phyloP scores from a whole-genome alignment of 2,329 filamentous ascomycete genomes.

The Monilinia fructicola region DNA sequence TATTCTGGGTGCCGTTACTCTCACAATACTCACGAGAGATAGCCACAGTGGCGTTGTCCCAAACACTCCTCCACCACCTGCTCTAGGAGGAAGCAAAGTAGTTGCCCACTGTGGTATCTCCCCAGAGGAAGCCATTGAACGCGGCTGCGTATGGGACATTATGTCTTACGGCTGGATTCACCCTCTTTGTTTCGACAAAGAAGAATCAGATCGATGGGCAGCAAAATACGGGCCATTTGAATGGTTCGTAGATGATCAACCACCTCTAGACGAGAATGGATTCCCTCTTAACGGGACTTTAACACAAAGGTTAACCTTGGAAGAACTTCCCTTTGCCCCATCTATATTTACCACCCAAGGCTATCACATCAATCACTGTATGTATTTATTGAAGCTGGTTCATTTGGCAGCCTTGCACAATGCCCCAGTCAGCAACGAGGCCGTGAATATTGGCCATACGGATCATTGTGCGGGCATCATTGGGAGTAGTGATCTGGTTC shows the following conservation, averaged over 20 bases:
- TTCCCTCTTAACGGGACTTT: not conserved
- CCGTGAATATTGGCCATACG: not conserved
- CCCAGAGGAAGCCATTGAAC: constrained; percentile 1
- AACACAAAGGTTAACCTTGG: not conserved
- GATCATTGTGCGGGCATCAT: constrained; percentile 6
- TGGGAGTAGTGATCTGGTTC: not conserved
- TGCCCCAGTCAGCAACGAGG: not conserved
- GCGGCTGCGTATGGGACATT: constrained; percentile 12
- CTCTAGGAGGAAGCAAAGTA: not conserved
- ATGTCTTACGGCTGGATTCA: constrained; percentile 11
- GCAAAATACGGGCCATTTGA: constrained; percentile 13
- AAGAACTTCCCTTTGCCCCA: not conserved
- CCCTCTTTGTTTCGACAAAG: constrained; percentile 8
- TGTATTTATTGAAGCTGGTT: constrained; percentile 12
- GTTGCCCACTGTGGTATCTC: constrained; percentile 16
- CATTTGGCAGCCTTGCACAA: not conserved
- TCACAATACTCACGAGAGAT: not conserved
- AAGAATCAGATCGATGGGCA: constrained; percentile 6
- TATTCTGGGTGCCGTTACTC: not conserved
- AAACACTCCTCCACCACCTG: not conserved
- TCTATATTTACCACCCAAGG: not conserved
- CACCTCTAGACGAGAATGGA: not conserved
- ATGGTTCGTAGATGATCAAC: not conserved
- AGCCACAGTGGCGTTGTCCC: constrained; percentile 5
- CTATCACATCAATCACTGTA: constrained; percentile 3